Evolutionary conservation across 495 filamentous ascomycete genomes (phyloP).

Genomic region (Clohesyomyces aquaticus): DNA sequence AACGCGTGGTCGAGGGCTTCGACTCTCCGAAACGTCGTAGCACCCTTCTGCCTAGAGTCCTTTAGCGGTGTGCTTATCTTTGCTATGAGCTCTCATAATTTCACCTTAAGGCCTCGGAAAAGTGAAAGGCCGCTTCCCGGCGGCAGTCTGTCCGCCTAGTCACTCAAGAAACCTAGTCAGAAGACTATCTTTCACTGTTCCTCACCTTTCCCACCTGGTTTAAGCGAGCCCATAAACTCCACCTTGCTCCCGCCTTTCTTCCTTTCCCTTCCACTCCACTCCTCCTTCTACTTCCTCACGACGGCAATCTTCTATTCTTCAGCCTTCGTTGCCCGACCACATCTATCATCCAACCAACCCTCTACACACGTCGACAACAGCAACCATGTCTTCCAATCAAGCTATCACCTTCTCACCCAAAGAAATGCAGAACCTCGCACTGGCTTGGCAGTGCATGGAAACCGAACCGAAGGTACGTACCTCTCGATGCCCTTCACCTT

Average conservation of each 20-base stretch:
- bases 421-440: conserved; percentile 31
- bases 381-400: conserved; percentile 11
- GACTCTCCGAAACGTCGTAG: background rate
- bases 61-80: background rate
- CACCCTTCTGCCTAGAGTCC: background rate
- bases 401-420: conserved; percentile 9
- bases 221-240: background rate
- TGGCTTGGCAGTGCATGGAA: conserved; percentile 39
- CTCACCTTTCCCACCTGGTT: background rate
- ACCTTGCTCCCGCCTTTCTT: conserved; percentile 14
- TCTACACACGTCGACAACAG: too few species aligned
- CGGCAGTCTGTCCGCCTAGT: background rate
- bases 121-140: background rate
- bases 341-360: conserved; percentile 4
- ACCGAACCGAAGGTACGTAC: conserved; percentile 33
- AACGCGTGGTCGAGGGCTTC: background rate
- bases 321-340: background rate
- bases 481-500: background rate
- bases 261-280: conserved; percentile 11
- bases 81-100: background rate
- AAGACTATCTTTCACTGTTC: background rate
- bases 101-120: background rate
- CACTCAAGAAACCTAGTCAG: background rate
- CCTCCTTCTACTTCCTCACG: background rate
- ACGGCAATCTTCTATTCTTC: background rate